Evolutionary conservation across 2,329 filamentous ascomycete genomes (phyloP), one percentile per base, ranked within the genome.

Genomic region (Diaporthe sp.): DNA sequence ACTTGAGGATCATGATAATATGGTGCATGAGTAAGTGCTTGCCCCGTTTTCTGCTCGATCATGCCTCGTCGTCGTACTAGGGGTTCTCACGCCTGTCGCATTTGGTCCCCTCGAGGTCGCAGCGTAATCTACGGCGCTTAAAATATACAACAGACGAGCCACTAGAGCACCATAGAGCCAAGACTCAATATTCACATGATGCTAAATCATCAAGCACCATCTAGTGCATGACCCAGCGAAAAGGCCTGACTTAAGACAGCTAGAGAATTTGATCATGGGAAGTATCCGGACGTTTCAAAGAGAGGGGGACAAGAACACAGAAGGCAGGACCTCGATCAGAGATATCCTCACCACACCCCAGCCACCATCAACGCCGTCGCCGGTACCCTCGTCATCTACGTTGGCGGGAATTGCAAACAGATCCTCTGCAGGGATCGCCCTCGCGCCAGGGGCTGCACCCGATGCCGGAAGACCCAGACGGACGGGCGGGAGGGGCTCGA

Each of bases 21-120:
- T 68, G 63, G 63, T 68, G 63, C 6, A 68, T 68, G 63, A 53
- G 63, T 68, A 53, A 53, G 63, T 68, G 13, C n/a, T 53, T 51
- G 7, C 47, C 30, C 25, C 19, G 19, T 4, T 65, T 35, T 5
- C 15, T 9, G 27, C 6, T 27, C 32, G 9, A 7, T 39, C n/a
- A 13, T 27, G 0, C 17, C 0, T 15, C 27, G 4, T 9, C 51
- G 51, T 4, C 44, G 2, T 37, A 9, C 37, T 9, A 37, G 37
- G 10, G 37, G 10, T 9, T 12, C 2, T 37, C 6, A 9, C 12
- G 37, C 37, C 37, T 37, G 37, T 37, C 10, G 7, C 10, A 12
- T 37, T 37, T 9, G 37, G 37, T 32, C 32, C 32, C 27, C 2
- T 4, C 2, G 15, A 10, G 3, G 9, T n/a, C 27, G 35, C 53